Base-by-base conservation (phyloP, 441 rosid species). In the Populus tomentosa region DNA sequence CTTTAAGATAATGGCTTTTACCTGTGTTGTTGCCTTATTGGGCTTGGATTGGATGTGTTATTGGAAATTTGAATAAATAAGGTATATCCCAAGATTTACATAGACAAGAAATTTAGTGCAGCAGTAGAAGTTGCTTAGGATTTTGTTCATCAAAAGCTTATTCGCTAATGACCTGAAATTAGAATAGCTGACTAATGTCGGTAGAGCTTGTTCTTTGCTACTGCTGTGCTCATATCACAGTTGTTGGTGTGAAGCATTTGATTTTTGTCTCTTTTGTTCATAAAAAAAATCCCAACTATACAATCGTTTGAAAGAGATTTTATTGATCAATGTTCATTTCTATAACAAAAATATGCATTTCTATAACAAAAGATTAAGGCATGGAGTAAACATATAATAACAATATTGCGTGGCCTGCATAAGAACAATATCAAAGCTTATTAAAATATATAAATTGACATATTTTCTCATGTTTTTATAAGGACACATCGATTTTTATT, bases 11-110 rank as follows among this genome's bases (percentile, higher is more conserved):
- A 90, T 92, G 97, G 87, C 92, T 2, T 26, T 84, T 1, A 75
- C 92, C 0, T 89, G 87, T 67, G 64, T 85, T 9, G 5, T n/a
- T n/a, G n/a, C n/a, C n/a, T n/a, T n/a, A 30, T 89, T 10, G 92
- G 97, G 71, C 83, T 85, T 28, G 87, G 87, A 66, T 79, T 92
- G 66, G 97, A 90, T 68, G 28, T 89, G 64, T 24, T 82, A 6
- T 81, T 90, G 69, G 83, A 88, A 3, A 64, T 81, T 23, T 87
- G 88, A 81, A 90, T 93, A 79, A 81, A 90, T 93, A 79, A 72
- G 5, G 20, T 90, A 0, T 90, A 90, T 64, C 61, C 67, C 46
- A 85, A 75, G 83, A 85, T 90, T 46, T 78, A 75, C 71, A 79
- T 79, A 21, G 80, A 84, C 64, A 30, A 30, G 32, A 30, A 30